These are phyloP conservation scores for Lactuca sativa DNA, from an alignment of 129 eudicot species.

Conservation along the genomic window DNA sequence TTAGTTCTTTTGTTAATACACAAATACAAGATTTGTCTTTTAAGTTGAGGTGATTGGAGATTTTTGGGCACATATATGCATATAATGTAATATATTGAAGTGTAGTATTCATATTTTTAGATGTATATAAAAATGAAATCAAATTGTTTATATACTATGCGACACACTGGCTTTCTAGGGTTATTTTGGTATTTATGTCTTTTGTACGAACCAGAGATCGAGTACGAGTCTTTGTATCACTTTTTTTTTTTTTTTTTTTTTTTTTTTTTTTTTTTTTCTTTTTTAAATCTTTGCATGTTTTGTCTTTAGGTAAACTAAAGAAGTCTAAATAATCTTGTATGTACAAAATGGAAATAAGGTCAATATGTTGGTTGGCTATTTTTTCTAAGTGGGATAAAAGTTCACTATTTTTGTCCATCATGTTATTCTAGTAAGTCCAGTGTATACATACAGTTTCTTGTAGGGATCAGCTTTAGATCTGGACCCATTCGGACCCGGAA, in stretches of 20 bases:
- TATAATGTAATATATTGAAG: slow-evolving; percentile 22
- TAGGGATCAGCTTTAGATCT: no score
- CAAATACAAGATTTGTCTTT: slow-evolving; percentile 25
- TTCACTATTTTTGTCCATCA: no score
- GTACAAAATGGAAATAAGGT: neutral
- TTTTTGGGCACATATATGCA: slow-evolving; percentile 21
- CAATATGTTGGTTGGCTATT: neutral
- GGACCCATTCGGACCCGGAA: no score
- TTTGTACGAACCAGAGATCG: no score
- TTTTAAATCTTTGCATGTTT: neutral
- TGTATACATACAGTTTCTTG: no score
- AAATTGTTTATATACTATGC: neutral
- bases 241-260: no score
- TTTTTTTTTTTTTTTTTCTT: no score
- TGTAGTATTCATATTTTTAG: slow-evolving; percentile 16
- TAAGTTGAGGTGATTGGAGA: slow-evolving; percentile 32
- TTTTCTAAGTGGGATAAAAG: no score
- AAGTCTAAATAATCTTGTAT: no score
- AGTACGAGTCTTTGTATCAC: no score
- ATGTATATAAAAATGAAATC: slow-evolving; percentile 31
- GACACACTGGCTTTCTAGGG: neutral
- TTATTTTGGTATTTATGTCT: neutral
- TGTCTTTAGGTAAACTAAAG: neutral
- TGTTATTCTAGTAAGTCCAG: no score
- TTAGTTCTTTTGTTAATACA: slow-evolving; percentile 40